Base-by-base conservation (phyloP, 805 yeast genomes). In the Wickerhamiella galacta region DNA sequence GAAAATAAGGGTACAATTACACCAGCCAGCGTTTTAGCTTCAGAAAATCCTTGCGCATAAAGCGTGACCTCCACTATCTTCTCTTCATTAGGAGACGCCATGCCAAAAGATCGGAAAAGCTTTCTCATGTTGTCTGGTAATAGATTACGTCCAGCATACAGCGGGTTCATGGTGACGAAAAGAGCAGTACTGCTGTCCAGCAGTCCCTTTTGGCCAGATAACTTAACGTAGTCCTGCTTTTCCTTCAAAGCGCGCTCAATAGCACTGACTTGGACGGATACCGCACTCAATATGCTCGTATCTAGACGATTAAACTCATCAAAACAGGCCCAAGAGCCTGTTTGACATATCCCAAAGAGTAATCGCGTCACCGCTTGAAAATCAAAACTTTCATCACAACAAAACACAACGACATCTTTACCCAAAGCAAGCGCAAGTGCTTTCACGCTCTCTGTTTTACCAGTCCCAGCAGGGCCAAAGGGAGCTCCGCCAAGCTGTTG, bases 401-500 rank as follows among this genome's bases (percentile, higher is more conserved):
- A 75, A 52, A 87, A 85, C 0, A 87, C 94, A 8, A 78, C 51
- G 0, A 82, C 94, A 68, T 72, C 68, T 37, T 71, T 64, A 6
- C 96, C 96, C 6, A 87, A 56, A 24, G 70, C 70, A 26, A 71
- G 71, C 1, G 90, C 95, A 20, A 85, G 57, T 0, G 93, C 79
- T 49, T 87, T 87, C 17, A 87, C 65, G 0, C 93, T 66, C 49
- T 87, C 96, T 0, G 96, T 87, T 49, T 87, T 87, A 42, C 96
- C 96, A 0, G 96, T 87, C 26, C 96, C 96, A 2, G 96, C 95
- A 1, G 96, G 95, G 0, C 96, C 96, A 52, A 77, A 72, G 1
- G 93, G 76, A 1, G 93, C 76, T 0, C 93, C 93, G n/a, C 96
- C 96, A 6, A 72, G 58, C 22, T 65, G 66, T 43, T 74, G 81